Evolutionary conservation across 2,329 filamentous ascomycete species (phyloP), one percentile per base, ranked within the genome.

Genomic region (Fusarium newnesense): DNA sequence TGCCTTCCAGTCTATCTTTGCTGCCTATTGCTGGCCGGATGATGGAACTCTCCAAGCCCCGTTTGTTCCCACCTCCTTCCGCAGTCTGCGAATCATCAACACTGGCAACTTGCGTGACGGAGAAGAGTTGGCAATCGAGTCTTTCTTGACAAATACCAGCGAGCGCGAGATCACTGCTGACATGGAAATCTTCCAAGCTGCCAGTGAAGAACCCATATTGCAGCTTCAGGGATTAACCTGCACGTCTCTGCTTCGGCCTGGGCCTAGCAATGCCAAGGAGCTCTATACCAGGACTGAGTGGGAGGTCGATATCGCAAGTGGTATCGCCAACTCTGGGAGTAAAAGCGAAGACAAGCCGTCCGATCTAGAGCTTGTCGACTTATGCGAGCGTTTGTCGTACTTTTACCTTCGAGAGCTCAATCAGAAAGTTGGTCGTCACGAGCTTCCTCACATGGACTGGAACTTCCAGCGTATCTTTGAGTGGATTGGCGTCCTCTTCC

Each of bases 1-100:
- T 1, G 79, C 80, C 4, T 79, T 85, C 62, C 83, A 85, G 64
- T 67, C 79, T 9, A 64, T 79, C 15, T 75, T 84, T 9, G 70
- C 78, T 3, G 81, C 82, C 2, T 79, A 76, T 50, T 76, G 77
- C 9, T 79, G 72, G 28, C 83, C 83, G 0, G 78, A 77, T 2
- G 80, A 82, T 44, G 80, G 77, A 7, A 73, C 72, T 7, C 74
- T 84, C 8, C 80, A 78, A 75, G 67, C 78, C 3, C 69, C 80
- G 7, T 77, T 81, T 52, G 66, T 84, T 19, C 69, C 57, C 7
- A 68, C 60, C 7, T 56, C 24, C 9, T 54, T 52, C 65, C 18
- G 30, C 34, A 70, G 53, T 40, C 30, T 64, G 7, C 64, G 64
- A 21, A 67, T 73, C 24, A 42, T 53, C 12, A 61, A 60, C 53